Evolutionary conservation across 2,329 filamentous ascomycete genomes (phyloP).

Genomic region (Ophiostoma sp.): DNA sequence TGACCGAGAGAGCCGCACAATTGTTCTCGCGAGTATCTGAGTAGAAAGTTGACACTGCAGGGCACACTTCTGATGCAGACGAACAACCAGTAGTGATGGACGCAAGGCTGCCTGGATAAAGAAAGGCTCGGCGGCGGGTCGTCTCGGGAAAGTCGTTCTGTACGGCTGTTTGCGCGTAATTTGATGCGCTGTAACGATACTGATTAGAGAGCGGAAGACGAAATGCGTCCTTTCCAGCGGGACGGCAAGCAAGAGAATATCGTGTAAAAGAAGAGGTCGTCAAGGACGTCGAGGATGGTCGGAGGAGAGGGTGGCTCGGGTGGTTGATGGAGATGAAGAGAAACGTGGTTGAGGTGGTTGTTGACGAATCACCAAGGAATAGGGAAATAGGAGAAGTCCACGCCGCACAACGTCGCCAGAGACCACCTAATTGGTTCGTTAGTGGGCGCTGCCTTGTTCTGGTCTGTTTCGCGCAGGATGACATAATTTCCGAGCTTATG

Average conservation of each 20-base stretch:
- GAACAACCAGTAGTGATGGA: background rate
- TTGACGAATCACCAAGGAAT: background rate
- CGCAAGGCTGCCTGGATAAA: background rate
- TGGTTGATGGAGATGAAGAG: background rate
- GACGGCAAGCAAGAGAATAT: background rate
- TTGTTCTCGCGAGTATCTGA: background rate
- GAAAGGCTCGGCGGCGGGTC: background rate
- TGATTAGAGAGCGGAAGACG: background rate
- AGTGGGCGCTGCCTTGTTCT: background rate
- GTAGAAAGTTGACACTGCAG: background rate
- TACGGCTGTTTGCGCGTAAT: background rate
- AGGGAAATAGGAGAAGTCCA: conserved; percentile 11
- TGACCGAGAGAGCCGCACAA: background rate
- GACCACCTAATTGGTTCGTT: background rate
- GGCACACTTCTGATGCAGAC: background rate
- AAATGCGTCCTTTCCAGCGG: background rate
- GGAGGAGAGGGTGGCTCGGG: background rate
- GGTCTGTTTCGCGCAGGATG: background rate
- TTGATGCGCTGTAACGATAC: background rate
- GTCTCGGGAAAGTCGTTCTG: background rate
- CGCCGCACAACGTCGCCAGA: conserved; percentile 7
- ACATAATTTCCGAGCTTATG: conserved; percentile 12
- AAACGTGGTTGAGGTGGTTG: background rate
- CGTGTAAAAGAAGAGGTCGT: background rate
- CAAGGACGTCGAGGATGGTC: background rate